phyloP scores from a whole-genome alignment of 352 stramenopile species.

The Pythium brachiatum region DNA sequence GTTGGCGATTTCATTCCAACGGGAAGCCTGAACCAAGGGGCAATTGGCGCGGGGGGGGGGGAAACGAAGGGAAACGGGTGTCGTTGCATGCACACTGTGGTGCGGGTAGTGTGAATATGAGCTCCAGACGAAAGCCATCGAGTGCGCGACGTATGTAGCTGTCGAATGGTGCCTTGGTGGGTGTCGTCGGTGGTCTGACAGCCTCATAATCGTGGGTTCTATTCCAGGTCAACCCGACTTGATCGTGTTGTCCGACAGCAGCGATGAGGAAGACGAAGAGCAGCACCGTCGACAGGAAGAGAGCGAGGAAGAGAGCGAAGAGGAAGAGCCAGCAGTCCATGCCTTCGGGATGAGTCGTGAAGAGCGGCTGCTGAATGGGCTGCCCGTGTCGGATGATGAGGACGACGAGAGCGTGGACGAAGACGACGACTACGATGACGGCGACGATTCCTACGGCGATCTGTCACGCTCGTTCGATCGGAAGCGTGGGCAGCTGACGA shows the following conservation, averaged over 20 bases:
- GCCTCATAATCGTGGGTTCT: constrained; percentile 2
- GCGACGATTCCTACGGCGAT: constrained; percentile 22
- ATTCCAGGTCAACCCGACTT: constrained; percentile 6
- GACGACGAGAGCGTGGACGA: constrained; percentile 12
- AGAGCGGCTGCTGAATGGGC: constrained; percentile 10
- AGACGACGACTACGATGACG: constrained; percentile 26
- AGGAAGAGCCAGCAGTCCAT: constrained; percentile 3
- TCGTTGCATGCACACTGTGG: not conserved
- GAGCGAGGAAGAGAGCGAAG: not conserved
- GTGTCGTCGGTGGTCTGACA: not conserved
- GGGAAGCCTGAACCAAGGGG: not conserved
- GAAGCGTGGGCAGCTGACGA: constrained; percentile 3
- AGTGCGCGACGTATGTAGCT: constrained; percentile 14
- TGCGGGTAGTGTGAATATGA: not conserved
- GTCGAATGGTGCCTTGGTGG: not conserved
- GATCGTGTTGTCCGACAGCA: constrained; percentile 22
- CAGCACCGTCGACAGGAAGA: not conserved
- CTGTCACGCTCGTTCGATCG: constrained; percentile 19
- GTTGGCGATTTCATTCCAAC: not conserved
- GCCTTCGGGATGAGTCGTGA: constrained; percentile 15
- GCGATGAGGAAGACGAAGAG: constrained; percentile 9
- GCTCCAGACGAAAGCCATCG: not conserved
- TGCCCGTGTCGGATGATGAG: constrained; percentile 10
- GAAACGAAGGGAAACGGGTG: not conserved
- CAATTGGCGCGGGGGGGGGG: not conserved